Conservation (phyloP, 108 stramenopile genomes). For the Aurantiochytrium sp. region DNA sequence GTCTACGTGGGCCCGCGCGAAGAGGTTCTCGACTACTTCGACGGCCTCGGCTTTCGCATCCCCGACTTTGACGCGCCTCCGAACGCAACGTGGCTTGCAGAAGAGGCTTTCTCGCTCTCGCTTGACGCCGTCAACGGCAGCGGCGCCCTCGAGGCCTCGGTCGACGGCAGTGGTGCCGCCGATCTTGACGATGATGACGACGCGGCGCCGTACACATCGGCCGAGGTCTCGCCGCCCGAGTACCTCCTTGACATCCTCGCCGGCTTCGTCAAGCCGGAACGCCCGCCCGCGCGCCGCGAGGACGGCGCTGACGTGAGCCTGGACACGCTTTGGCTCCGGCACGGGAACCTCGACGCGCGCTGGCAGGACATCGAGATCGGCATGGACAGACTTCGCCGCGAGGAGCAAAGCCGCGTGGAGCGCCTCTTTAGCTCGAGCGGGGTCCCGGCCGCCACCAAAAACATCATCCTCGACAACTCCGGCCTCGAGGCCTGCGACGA, state of each 20-base stretch:
- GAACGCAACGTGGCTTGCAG: not conserved
- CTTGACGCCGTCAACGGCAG: no score
- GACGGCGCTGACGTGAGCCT: not conserved
- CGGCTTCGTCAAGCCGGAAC: not conserved
- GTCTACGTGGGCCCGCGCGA: not conserved
- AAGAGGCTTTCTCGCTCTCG: no score
- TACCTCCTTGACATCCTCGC: not conserved
- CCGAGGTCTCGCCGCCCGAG: not conserved
- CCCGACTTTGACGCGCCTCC: not conserved
- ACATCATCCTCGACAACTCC: not conserved
- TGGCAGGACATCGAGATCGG: conserved; percentile 2
- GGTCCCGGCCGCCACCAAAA: not conserved
- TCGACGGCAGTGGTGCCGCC: no score
- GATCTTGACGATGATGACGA: not conserved
- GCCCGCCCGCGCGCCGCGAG: not conserved
- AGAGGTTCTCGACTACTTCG: not conserved
- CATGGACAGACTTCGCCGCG: not conserved
- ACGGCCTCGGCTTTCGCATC: not conserved
- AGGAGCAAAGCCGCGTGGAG: not conserved
- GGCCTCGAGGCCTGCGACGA: not conserved
- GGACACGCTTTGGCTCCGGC: not conserved
- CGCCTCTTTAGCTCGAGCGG: not conserved
- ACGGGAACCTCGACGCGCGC: not conserved
- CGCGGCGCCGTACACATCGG: not conserved
- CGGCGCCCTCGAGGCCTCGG: no score